Evolutionary conservation across 768 basidiomycete species (phyloP).

Genomic region (Cystobasidiopsis lactophilus): DNA sequence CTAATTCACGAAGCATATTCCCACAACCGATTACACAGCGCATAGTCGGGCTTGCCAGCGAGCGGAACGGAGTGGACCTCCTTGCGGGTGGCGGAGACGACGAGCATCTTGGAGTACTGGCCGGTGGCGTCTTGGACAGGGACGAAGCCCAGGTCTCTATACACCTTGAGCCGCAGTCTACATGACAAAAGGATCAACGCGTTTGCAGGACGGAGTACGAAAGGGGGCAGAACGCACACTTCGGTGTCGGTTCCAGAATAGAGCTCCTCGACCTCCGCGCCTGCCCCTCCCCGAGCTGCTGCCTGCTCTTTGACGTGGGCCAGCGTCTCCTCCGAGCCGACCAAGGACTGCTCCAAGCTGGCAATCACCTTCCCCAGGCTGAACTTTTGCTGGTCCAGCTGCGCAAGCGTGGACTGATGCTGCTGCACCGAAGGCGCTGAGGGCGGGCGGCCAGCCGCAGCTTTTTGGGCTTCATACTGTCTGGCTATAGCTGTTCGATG

Average conservation of each 20-base stretch:
- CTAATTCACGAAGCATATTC: too few relatives aligned
- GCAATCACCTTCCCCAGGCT: neutral
- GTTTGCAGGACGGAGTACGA: neutral
- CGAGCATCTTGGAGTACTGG: neutral
- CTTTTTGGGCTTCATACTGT: neutral
- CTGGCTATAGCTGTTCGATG: neutral
- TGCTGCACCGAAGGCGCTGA: neutral
- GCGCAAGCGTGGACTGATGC: neutral
- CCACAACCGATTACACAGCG: too few relatives aligned
- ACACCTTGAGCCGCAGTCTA: neutral
- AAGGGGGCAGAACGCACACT: neutral
- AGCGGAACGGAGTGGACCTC: too few relatives aligned
- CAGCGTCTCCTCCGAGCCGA: neutral
- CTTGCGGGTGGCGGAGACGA: neutral
- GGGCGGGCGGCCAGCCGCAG: neutral
- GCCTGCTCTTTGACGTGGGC: neutral
- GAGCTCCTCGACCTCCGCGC: neutral
- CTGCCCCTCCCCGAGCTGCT: neutral
- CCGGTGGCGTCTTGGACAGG: neutral
- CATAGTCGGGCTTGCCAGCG: too few relatives aligned
- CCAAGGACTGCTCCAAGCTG: neutral
- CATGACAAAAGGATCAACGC: neutral
- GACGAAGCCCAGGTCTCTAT: neutral
- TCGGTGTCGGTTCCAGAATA: neutral
- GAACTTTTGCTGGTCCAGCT: neutral